Base-by-base conservation (phyloP, 805 yeast species). In the Yarrowia yakushimensis region DNA sequence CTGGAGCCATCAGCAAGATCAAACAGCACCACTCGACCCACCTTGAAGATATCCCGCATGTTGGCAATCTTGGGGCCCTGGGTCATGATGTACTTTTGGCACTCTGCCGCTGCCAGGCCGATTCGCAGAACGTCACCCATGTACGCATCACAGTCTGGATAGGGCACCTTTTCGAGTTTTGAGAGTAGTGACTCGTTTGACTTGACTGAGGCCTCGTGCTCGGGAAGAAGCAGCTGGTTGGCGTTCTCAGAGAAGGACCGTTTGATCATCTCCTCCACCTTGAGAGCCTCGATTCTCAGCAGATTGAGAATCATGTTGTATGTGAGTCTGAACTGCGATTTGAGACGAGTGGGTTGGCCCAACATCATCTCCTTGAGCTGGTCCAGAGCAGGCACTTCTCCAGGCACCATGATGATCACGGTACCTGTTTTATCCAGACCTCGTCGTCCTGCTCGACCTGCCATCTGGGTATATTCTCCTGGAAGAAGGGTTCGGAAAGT, bases 381-480 rank as follows among this genome's bases (percentile, higher is more conserved):
- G 1, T 79, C 60, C 4, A 69, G 62, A 2, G 78, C 76, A 11
- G 71, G 65, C 18, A 70, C 72, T 11, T 69, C 69, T 9, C 73
- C 74, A 8, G 69, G 67, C 2, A 96, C 80, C 96, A 94, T 90
- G 9, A 92, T 84, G 65, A 94, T 90, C 10, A 94, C 99, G 0
- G 97, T 93, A 71, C 99, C 99, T 0, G 88, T 90, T 18, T 85
- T 77, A 77, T 94, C 99, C 66, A 94, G 77, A 36, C 99, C 99
- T 78, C 99, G 85, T 76, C 99, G 85, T 64, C 99, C 99, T 0
- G 99, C 99, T 74, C 99, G 82, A 50, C 99, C 99, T 0, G 97
- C 92, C 99, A 94, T 94, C 75, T 93, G 99, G 0, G 98, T 94
- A 72, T 93, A 94, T 73, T 94, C 99, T 62, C 99, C 99, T 0